A percentile compares a stretch with the other conserved stretches of the same genome.
phyloP scores from a whole-genome alignment of 2,329 filamentous ascomycete genomes.

The Chalaropsis thielavioides region DNA sequence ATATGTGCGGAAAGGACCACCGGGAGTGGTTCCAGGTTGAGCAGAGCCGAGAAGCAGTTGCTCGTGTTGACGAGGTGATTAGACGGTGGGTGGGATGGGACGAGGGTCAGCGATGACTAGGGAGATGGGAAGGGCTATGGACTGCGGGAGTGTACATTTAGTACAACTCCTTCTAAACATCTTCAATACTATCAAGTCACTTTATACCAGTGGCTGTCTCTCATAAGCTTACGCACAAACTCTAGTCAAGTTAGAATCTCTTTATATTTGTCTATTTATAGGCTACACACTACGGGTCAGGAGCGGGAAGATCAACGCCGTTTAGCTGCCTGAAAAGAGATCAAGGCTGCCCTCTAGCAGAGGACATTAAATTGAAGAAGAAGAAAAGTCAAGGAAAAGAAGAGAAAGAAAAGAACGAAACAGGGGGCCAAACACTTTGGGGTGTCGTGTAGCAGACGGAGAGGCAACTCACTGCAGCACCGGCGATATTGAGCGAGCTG shows the following conservation, averaged over 20 bases:
- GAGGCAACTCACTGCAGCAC: background rate
- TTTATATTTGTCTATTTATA: conserved; percentile 3
- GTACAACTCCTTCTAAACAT: too few species aligned
- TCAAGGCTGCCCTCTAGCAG: background rate
- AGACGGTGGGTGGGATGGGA: conserved; percentile 80
- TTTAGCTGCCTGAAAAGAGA: background rate
- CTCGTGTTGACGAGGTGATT: conserved; percentile 52
- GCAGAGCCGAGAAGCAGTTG: conserved; percentile 55
- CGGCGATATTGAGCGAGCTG: background rate
- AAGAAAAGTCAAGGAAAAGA: background rate
- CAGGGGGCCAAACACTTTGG: background rate
- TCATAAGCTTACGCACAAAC: too few species aligned
- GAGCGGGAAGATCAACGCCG: background rate
- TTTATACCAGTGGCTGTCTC: too few species aligned
- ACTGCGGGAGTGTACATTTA: too few species aligned
- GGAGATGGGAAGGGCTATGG: background rate
- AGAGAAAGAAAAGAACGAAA: conserved; percentile 1
- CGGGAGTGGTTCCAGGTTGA: conserved; percentile 92
- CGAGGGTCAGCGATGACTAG: conserved; percentile 28
- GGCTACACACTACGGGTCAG: background rate
- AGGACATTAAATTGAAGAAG: background rate
- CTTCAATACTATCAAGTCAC: too few species aligned
- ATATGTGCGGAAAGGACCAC: conserved; percentile 69
- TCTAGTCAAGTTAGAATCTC: background rate
- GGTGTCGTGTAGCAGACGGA: background rate